These are phyloP conservation scores for Zoysia japonica DNA, from an alignment of 176 grass and related monocot genomes.

Conservation along the genomic window DNA sequence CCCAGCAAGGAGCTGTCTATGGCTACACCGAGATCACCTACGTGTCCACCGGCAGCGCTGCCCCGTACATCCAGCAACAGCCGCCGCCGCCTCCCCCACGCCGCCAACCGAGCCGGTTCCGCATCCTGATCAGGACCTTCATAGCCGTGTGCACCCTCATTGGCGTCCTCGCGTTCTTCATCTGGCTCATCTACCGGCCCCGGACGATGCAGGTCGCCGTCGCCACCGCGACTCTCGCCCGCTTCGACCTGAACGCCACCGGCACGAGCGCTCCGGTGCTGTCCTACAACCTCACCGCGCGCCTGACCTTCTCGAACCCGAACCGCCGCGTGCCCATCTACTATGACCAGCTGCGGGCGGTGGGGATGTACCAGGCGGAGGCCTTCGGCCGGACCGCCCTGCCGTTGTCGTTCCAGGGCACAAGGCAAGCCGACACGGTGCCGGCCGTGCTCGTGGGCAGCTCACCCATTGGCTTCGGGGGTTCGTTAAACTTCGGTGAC, in stretches of 20 bases:
- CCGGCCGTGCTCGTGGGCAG: conserved; percentile 29
- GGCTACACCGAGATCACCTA: conserved; percentile 2
- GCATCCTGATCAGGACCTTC: conserved; percentile 26
- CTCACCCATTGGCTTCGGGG: background rate
- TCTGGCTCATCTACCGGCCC: conserved; percentile 75
- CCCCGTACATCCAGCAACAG: background rate
- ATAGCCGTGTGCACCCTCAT: conserved; percentile 31
- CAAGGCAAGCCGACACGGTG: background rate
- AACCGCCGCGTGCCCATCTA: conserved; percentile 59
- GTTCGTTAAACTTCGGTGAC: background rate
- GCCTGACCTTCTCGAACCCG: conserved; percentile 51
- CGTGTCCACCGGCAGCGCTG: background rate
- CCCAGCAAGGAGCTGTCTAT: background rate
- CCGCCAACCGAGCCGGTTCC: background rate
- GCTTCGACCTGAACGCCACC: conserved; percentile 33
- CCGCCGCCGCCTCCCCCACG: background rate
- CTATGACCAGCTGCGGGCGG: conserved; percentile 61
- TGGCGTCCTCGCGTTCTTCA: conserved; percentile 34
- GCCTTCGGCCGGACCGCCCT: conserved; percentile 33
- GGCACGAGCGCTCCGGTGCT: background rate
- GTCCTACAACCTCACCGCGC: conserved; percentile 45
- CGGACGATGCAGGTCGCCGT: conserved; percentile 41
- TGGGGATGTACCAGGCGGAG: conserved; percentile 43
- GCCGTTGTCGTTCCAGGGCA: conserved; percentile 41
- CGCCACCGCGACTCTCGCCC: conserved; percentile 37